Evolutionary conservation across 805 yeast species (phyloP).

Genomic region (Ascoidea asiatica): DNA sequence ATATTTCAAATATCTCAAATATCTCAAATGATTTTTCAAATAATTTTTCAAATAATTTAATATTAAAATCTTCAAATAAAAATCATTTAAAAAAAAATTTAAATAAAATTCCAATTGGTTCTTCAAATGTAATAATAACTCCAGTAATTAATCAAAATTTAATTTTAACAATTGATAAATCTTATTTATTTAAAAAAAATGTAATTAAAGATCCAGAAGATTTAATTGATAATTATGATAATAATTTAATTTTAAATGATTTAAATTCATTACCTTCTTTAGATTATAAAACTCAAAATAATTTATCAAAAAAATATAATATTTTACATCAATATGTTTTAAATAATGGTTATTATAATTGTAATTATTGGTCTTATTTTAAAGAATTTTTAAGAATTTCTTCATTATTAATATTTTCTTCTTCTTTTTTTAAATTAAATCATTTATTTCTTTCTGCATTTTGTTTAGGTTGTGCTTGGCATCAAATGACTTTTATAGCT

Average conservation of each 20-base stretch:
- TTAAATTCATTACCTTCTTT: conserved; percentile 44
- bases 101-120: conserved; percentile 21
- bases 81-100: not conserved
- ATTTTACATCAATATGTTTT: conserved; percentile 42
- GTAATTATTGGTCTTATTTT: conserved; percentile 62
- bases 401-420: conserved; percentile 35
- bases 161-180: conserved; percentile 25
- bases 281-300: conserved; percentile 53
- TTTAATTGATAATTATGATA: conserved; percentile 45
- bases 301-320: conserved; percentile 42
- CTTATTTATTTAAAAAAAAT: conserved; percentile 13
- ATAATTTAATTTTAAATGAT: conserved; percentile 39
- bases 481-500: conserved; percentile 74
- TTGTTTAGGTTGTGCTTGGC: conserved; percentile 70
- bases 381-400: conserved; percentile 52
- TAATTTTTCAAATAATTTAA: too few relatives aligned
- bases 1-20: too few relatives aligned
- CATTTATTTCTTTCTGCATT: conserved; percentile 46
- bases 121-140: conserved; percentile 24
- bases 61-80: not conserved
- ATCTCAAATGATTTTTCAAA: not conserved
- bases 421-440: conserved; percentile 30
- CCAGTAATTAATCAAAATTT: conserved; percentile 40
- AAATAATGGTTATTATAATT: conserved; percentile 50
- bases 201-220: conserved; percentile 42